A percentile compares a stretch with the other conserved stretches of the same genome.
Evolutionary conservation across 2,329 filamentous ascomycete genomes (phyloP).

Genomic region (Thielaviopsis populi): DNA sequence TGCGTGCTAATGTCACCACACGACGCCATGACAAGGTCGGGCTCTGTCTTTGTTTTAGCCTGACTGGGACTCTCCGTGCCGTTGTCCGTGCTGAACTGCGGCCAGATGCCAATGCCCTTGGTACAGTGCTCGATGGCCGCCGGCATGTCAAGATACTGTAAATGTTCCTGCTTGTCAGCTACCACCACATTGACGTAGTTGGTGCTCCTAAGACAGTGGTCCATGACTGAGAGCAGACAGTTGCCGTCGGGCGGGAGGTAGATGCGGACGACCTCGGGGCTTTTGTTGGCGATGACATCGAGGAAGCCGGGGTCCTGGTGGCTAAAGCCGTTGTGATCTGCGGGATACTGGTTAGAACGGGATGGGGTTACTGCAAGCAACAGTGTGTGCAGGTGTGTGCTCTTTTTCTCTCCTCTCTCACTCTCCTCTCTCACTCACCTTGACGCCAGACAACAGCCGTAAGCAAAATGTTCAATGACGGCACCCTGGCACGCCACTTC

Average conservation of each 20-base stretch:
- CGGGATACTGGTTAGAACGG: not conserved
- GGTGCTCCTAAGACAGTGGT: slow-evolving; percentile 56
- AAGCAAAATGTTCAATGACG: slow-evolving; percentile 65
- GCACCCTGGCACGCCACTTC: slow-evolving; percentile 57
- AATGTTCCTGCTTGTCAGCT: slow-evolving; percentile 64
- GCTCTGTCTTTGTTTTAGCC: slow-evolving; percentile 30
- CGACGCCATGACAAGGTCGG: slow-evolving; percentile 61
- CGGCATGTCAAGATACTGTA: slow-evolving; percentile 62
- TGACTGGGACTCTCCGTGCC: slow-evolving; percentile 25
- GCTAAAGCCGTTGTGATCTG: slow-evolving; percentile 68
- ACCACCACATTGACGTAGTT: slow-evolving; percentile 77
- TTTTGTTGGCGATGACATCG: slow-evolving; percentile 66
- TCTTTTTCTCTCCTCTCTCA: not conserved
- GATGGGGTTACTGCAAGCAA: not conserved
- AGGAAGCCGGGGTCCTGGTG: slow-evolving; percentile 72
- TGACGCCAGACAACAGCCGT: slow-evolving; percentile 70
- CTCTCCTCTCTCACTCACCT: slow-evolving; percentile 17
- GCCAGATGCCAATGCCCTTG: slow-evolving; percentile 66
- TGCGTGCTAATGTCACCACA: slow-evolving; percentile 62
- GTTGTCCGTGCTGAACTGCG: slow-evolving; percentile 57
- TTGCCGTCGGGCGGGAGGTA: slow-evolving; percentile 71
- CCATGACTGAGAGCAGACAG: slow-evolving; percentile 58
- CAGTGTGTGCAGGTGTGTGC: too few relatives aligned
- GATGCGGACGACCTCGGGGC: slow-evolving; percentile 63
- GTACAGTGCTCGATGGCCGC: slow-evolving; percentile 60